Evolutionary conservation across 441 rosid genomes (phyloP).

Genomic region (Manihot esculenta): DNA sequence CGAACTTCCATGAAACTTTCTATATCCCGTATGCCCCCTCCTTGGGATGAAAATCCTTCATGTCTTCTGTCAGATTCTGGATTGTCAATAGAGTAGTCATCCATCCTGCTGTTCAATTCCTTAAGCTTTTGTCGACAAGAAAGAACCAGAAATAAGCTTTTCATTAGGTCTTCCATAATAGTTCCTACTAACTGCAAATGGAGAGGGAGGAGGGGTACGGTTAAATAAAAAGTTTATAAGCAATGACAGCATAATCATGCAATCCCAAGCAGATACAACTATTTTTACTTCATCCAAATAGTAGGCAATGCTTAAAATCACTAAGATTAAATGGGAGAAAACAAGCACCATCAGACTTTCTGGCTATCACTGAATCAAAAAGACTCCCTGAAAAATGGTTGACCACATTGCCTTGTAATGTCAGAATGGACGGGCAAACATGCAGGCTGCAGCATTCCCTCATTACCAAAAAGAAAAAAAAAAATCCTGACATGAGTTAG

Average conservation of each 20-base stretch:
- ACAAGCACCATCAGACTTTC: background rate
- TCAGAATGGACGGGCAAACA: too few species aligned
- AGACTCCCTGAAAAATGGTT: constrained; percentile 3
- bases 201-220: background rate
- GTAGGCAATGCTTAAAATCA: background rate
- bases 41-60: constrained; percentile 30
- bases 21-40: constrained; percentile 37
- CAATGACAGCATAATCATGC: background rate
- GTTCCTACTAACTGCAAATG: background rate
- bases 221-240: background rate
- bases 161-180: background rate
- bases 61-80: constrained; percentile 16
- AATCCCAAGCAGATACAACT: constrained; percentile 7
- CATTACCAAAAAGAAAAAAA: too few species aligned
- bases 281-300: background rate
- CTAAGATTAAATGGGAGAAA: background rate
- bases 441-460: too few species aligned
- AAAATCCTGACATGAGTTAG: too few species aligned
- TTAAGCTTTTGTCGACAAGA: background rate
- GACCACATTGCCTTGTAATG: too few species aligned
- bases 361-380: constrained; percentile 6
- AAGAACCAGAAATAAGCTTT: background rate
- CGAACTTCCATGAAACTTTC: constrained; percentile 42
- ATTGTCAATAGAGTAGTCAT: constrained; percentile 20
- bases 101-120: constrained; percentile 28